Evolutionary conservation across 2,329 filamentous ascomycete species (phyloP).

Genomic region (Alternaria alternata): DNA sequence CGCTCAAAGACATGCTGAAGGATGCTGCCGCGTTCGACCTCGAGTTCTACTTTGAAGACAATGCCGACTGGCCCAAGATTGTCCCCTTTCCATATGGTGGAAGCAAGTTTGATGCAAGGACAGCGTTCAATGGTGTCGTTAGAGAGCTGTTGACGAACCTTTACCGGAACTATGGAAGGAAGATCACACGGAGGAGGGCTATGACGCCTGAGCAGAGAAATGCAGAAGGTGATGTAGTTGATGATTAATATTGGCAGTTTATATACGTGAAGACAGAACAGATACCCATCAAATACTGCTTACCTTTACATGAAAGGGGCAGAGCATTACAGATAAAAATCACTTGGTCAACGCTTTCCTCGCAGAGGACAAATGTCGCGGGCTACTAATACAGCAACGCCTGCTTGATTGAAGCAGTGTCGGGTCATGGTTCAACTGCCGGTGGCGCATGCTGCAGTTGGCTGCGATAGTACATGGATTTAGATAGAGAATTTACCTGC

Average conservation of each 20-base stretch:
- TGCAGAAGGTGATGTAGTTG: constrained; percentile 2
- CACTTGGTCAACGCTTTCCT: not conserved
- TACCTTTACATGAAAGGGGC: not conserved
- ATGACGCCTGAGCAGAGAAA: constrained; percentile 4
- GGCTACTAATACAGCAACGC: not conserved
- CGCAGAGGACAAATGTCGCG: not conserved
- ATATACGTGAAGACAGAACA: not conserved
- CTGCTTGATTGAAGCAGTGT: not conserved
- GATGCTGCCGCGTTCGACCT: constrained; percentile 44
- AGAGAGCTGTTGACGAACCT: constrained; percentile 42
- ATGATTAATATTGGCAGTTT: constrained; percentile 2
- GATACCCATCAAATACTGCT: not conserved
- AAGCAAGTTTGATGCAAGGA: constrained; percentile 42
- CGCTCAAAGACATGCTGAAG: constrained; percentile 43
- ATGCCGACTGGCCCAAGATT: constrained; percentile 37
- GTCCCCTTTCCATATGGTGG: constrained; percentile 48
- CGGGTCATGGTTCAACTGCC: not conserved
- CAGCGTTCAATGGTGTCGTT: constrained; percentile 30
- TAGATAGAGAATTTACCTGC: constrained; percentile 17
- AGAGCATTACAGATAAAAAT: not conserved
- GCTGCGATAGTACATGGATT: not conserved
- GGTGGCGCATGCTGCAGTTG: not conserved
- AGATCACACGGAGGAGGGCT: constrained; percentile 35
- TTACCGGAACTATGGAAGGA: constrained; percentile 45
- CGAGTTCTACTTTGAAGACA: constrained; percentile 44